These are phyloP conservation scores for Hericium coralloides DNA, from an alignment of 768 basidiomycete species.

Conservation along the genomic window DNA sequence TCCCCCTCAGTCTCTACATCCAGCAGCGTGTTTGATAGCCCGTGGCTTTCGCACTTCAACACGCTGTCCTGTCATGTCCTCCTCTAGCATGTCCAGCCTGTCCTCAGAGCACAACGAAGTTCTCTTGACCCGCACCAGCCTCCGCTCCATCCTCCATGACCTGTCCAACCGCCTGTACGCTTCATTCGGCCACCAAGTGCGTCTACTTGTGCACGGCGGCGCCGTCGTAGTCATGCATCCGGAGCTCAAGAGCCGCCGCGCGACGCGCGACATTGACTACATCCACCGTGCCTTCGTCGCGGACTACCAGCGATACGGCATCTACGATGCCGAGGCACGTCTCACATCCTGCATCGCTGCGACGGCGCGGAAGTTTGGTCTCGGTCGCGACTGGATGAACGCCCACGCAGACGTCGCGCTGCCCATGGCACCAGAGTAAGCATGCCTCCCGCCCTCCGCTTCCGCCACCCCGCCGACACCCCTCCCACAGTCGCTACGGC, in stretches of 20 bases:
- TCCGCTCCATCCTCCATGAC: conserved; percentile 38
- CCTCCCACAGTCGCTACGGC: conserved; percentile 12
- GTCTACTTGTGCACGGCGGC: conserved; percentile 63
- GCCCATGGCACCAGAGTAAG: conserved; percentile 57
- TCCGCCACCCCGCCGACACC: background rate
- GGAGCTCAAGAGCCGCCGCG: conserved; percentile 31
- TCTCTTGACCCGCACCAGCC: conserved; percentile 22
- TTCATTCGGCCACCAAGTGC: conserved; percentile 42
- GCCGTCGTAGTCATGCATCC: conserved; percentile 67
- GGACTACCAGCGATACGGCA: conserved; percentile 41
- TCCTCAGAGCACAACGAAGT: conserved; percentile 22
- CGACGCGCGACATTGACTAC: conserved; percentile 63
- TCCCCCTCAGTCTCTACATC: too few species aligned
- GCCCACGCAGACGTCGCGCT: conserved; percentile 64
- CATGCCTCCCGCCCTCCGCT: conserved; percentile 7
- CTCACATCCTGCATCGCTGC: conserved; percentile 45
- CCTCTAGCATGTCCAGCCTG: background rate
- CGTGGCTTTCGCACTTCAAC: too few species aligned
- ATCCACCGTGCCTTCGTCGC: conserved; percentile 50
- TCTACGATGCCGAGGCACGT: conserved; percentile 44
- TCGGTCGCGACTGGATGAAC: conserved; percentile 73
- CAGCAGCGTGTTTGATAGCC: too few species aligned
- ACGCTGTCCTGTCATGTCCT: background rate
- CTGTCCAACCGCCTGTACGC: conserved; percentile 41
- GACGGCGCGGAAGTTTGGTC: conserved; percentile 40